These are phyloP conservation scores for Dioscorea dumetorum DNA, from an alignment of 106 monocot genomes.

Conservation along the genomic window DNA sequence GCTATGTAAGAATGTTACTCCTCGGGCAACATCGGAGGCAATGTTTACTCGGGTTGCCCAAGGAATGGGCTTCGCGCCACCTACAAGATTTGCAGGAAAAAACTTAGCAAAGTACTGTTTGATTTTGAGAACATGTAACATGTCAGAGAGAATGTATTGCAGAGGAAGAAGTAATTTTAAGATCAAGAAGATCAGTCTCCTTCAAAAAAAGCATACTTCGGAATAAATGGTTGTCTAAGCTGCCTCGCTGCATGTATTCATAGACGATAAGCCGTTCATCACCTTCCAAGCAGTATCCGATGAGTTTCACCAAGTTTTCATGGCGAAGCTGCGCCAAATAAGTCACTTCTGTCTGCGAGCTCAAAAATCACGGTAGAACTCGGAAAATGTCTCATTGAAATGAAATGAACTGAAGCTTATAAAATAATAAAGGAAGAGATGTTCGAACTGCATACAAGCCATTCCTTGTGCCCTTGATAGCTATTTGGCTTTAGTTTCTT, in stretches of 20 bases:
- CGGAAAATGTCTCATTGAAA: too few relatives aligned
- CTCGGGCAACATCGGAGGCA: background rate
- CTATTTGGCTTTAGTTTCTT: conserved; percentile 3
- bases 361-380: background rate
- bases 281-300: conserved; percentile 5
- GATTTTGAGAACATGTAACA: too few relatives aligned
- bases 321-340: conserved; percentile 3
- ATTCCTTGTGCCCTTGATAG: conserved; percentile 6
- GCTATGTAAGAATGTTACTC: conserved; percentile 3
- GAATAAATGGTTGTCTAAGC: conserved; percentile 2
- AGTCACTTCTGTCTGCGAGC: background rate
- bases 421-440: background rate
- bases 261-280: conserved; percentile 2
- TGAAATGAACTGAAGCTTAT: too few relatives aligned
- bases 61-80: too few relatives aligned
- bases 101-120: too few relatives aligned
- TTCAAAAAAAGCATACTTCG: background rate
- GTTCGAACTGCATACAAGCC: background rate
- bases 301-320: conserved; percentile 1
- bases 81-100: too few relatives aligned
- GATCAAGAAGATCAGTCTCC: too few relatives aligned
- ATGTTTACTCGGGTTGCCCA: too few relatives aligned
- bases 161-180: too few relatives aligned
- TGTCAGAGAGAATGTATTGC: too few relatives aligned
- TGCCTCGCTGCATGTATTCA: background rate